Conservation (phyloP, 176 grass and related monocot species). For the Carex cristatella region DNA sequence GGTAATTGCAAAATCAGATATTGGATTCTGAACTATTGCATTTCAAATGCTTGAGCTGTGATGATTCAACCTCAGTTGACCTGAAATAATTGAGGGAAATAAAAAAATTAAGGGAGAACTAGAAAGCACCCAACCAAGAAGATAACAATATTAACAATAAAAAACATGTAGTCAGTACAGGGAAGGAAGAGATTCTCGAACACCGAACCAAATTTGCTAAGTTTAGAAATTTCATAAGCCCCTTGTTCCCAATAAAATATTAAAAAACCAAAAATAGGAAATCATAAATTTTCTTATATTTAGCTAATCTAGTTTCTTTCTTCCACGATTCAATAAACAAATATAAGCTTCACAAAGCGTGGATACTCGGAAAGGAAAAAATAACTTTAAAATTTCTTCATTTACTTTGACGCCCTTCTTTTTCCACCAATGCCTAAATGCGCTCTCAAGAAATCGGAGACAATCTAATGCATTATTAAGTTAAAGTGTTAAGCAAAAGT, state of each 20-base stretch:
- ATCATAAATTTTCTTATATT: conserved; percentile 7
- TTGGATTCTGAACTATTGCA: conserved; percentile 6
- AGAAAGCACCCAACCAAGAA: background rate
- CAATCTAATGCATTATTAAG: background rate
- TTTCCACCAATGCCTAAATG: background rate
- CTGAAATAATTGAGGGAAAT: conserved; percentile 13
- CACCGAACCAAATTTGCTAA: background rate
- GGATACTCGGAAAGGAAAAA: background rate
- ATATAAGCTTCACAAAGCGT: background rate
- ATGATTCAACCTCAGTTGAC: conserved; percentile 1
- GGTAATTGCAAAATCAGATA: background rate
- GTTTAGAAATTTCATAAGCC: conserved; percentile 2
- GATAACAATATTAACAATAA: background rate
- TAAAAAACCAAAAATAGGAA: conserved; percentile 5
- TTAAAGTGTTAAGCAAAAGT: background rate
- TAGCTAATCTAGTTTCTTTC: background rate
- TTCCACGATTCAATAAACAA: background rate
- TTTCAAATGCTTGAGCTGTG: conserved; percentile 9
- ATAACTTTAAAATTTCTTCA: background rate
- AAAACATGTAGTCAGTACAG: background rate
- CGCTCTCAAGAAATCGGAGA: background rate
- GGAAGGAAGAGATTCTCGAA: background rate
- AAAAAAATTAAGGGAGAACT: background rate
- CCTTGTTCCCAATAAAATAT: background rate
- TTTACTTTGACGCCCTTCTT: background rate